Percentiles rank a stretch among this genome's conserved stretches.
Evolutionary conservation across 2,329 filamentous ascomycete genomes (phyloP).

Genomic region (Apiospora malaysiana): DNA sequence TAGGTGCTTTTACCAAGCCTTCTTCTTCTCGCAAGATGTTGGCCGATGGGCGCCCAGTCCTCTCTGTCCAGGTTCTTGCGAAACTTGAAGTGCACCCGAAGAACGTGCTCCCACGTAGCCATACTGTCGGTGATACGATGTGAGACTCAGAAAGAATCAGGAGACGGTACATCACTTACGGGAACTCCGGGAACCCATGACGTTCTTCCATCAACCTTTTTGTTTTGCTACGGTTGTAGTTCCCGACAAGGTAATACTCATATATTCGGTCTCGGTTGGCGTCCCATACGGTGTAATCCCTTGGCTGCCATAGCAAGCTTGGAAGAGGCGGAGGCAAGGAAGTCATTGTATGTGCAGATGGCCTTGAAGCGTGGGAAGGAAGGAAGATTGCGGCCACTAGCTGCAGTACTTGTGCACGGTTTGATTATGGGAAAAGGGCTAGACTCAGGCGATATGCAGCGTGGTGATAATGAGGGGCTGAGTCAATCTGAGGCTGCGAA

Average conservation of each 20-base stretch:
- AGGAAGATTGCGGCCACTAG: no score
- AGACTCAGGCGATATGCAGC: no score
- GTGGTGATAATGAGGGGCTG: no score
- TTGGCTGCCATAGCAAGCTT: not conserved
- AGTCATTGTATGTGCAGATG: not conserved
- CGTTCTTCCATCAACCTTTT: not conserved
- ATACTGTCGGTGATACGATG: no score
- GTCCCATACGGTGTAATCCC: not conserved
- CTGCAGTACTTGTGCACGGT: no score
- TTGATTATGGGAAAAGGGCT: no score
- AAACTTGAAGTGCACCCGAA: not conserved
- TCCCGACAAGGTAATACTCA: not conserved
- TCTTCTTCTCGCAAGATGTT: not conserved
- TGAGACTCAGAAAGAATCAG: no score
- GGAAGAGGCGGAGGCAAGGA: not conserved
- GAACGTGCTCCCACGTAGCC: not conserved
- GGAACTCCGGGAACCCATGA: not conserved
- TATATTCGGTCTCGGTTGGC: not conserved
- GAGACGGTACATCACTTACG: not conserved
- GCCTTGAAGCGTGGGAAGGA: no score
- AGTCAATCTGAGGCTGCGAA: no score
- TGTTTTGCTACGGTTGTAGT: accelerated
- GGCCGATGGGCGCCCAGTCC: not conserved
- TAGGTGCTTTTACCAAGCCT: not conserved
- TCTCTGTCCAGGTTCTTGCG: not conserved